Evolutionary conservation across 83 land plant species (phyloP), one percentile per base, ranked within the genome.

Genomic region (Diphasiastrum complanatum): DNA sequence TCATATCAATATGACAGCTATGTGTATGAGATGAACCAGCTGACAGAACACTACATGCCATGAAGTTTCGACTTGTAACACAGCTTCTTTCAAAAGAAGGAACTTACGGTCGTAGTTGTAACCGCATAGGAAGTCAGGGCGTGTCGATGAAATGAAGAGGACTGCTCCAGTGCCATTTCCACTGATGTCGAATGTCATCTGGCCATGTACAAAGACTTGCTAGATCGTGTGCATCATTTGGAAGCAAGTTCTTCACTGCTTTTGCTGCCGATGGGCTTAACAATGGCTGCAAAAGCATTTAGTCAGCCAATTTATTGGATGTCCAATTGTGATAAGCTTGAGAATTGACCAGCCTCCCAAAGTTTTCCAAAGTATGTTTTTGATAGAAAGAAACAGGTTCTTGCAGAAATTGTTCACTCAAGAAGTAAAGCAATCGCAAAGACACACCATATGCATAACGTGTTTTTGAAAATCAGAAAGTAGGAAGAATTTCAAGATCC

Each of bases 141-240:
- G 96, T 88, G 61, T 92, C 85, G 38, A 88, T 67, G 56, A 74
- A 92, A 57, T 92, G 98, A 18, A 92, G 75, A 22, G 91, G 70
- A 31, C 87, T 62, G 51, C 75, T 81, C 89, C 95, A 91, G n/a
- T 71, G 66, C 47, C 76, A 89, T 48, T 51, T 74, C 63, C 54
- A 63, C 45, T 60, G 60, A 47, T 31, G 63, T 11, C 73, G 76
- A 47, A 92, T 49, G 59, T 85, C 78, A 62, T 92, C 97, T 19
- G 98, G 60, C 98, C 98, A 92, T 18, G 85, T 66, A 59, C 98
- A 92, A n/a, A 81, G 82, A 45, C 72, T 43, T 11, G 95, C 79
- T 38, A 92, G 75, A 48, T 85, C 83, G 32, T 70, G 82, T 14
- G 90, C 91, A 55, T 34, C 29, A 24, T 71, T 78, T 6, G 97